Conservation (phyloP, 2,329 filamentous ascomycete species). For the Aspergillus pseudonomiae region DNA sequence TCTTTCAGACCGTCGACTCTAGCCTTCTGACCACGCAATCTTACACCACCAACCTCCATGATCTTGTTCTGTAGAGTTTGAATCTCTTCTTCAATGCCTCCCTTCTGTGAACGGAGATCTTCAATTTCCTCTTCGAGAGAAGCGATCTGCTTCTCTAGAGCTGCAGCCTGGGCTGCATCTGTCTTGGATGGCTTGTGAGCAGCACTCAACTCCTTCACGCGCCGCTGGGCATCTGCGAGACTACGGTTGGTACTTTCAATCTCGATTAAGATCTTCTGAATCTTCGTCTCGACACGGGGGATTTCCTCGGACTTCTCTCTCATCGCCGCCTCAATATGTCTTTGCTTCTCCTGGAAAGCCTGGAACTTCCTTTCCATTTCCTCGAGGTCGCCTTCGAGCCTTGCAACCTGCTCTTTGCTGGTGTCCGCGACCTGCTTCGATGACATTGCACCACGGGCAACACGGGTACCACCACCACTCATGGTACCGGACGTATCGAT, state of each 20-base stretch:
- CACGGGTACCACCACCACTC: constrained; percentile 91
- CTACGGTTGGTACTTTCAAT: constrained; percentile 85
- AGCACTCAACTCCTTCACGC: constrained; percentile 79
- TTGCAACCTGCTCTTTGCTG: constrained; percentile 82
- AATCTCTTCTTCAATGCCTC: constrained; percentile 89
- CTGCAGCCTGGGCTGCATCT: constrained; percentile 73
- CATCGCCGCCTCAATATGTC: constrained; percentile 74
- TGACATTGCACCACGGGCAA: constrained; percentile 93
- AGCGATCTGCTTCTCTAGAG: constrained; percentile 76
- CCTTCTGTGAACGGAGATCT: constrained; percentile 80
- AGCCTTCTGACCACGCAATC: constrained; percentile 83
- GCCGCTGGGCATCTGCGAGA: constrained; percentile 78
- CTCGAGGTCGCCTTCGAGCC: constrained; percentile 86
- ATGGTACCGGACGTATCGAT: constrained; percentile 99
- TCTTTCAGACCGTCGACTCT: constrained; percentile 89
- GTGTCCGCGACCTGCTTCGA: constrained; percentile 89
- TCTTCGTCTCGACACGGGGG: constrained; percentile 82
- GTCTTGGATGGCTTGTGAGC: constrained; percentile 80
- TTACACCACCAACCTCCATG: constrained; percentile 96
- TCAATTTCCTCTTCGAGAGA: constrained; percentile 77
- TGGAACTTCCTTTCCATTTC: constrained; percentile 79
- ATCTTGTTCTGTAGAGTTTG: constrained; percentile 93
- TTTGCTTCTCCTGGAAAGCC: constrained; percentile 81
- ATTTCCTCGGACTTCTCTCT: constrained; percentile 75
- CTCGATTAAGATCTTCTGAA: constrained; percentile 88